Base-by-base conservation (phyloP, 176 grass and related monocot species). In the Musa acuminata region DNA sequence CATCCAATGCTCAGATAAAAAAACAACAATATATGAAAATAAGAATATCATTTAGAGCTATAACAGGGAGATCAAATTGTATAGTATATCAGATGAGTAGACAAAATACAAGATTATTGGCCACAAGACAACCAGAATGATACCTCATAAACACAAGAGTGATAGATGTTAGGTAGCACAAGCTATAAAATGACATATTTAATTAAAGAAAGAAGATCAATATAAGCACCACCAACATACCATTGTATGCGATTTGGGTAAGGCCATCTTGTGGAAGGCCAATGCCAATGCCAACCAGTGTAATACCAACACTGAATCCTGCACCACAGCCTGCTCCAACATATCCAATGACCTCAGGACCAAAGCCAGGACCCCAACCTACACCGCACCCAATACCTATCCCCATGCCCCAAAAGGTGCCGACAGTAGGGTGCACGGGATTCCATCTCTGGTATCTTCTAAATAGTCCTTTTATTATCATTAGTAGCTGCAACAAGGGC, bases 321-420 rank as follows among this genome's bases (percentile, higher is more conserved):
- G 82, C 78, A 29, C 90, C 94, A 53, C 94, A 97, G 16, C 94
- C 94, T 49, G 94, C 85, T 26, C 94, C 94, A 25, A 97, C 94
- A 77, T 87, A 97, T 1, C 90, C 94, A 71, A 93, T 75, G 53
- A 97, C 94, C 85, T 97, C 90, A 5, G 94, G 94, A 8, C 94
- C 94, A 53, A 97, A 93, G 7, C 94, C 94, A 0, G 94, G 94
- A 2, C 94, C 94, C 94, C 94, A 97, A 16, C 90, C 94, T 5
- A 97, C 87, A 1, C 94, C 94, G 52, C 94, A 97, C n/a, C 90
- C 94, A 19, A 97, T 55, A 53, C 94, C 94, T 59, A 93, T 72
- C 4, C 90, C 90, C 62, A 97, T 80, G 17, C 93, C 93, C 90
- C 90, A 97, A 83, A 97, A 97, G 11, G 90, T 64, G n/a, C 90